Evolutionary conservation across 257 asterid species (phyloP), one percentile per base, ranked within the genome.

Genomic region (Forsythia suspensa): DNA sequence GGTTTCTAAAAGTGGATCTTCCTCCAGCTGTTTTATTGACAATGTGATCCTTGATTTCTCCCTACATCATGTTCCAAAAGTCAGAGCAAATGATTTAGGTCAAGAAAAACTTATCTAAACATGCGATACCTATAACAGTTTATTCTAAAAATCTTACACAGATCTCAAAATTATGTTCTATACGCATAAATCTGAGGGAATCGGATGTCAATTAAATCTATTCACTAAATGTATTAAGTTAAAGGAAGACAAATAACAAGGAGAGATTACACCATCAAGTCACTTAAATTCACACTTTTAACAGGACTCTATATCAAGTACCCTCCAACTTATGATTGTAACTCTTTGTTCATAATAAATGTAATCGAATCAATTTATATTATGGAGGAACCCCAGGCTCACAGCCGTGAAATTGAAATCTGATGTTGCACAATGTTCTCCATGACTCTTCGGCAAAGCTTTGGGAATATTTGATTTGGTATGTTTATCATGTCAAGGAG

Each of bases 1-100:
- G 37, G 99, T 95, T 87, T 93, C 98, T 43, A 93, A 77, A 63
- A 93, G 88, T 51, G 99, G 99, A 83, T 95, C 99, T 87, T 93
- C 98, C 86, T 92, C 97, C 79, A 95, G 80, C 82, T 95, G 99
- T 81, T 91, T 95, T 80, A 95, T 90, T 48, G 99, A 95, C 90
- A 95, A 80, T 38, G 93, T 87, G 80, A 92, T 80, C 85, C 97
- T 85, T 42, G 92, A 85, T 85, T 91, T 95, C 79, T 71, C 92
- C 84, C 98, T 94, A 90, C 73, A 77, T 70, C 76, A 77, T 71
- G 66, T 55, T 67, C 39, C 76, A n/a, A 65, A 36, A 71, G 61
- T 16, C 48, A 59, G 34, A 48, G 51, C 39, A 66, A 18, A 59
- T 20, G 10, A 37, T 38, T 21, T 21, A 63, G 20, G n/a, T 10